These are phyloP conservation scores for Mycena indigotica DNA, from an alignment of 768 basidiomycete genomes.

Conservation along the genomic window DNA sequence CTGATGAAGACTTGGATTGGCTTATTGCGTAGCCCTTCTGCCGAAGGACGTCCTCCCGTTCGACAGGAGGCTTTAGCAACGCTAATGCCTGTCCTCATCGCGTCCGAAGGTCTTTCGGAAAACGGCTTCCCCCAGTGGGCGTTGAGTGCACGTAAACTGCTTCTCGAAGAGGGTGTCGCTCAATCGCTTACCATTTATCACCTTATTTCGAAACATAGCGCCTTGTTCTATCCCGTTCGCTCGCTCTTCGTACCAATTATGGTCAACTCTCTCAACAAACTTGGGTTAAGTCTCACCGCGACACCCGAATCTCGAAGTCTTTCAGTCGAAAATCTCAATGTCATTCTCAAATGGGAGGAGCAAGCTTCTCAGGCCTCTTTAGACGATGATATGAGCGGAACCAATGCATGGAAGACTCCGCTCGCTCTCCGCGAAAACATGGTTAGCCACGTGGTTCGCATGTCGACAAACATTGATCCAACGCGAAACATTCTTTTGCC, in stretches of 20 bases:
- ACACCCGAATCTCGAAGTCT: slow-evolving; percentile 81
- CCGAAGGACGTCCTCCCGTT: slow-evolving; percentile 74
- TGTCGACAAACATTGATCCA: slow-evolving; percentile 71
- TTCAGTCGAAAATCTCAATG: slow-evolving; percentile 88
- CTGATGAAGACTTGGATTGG: slow-evolving; percentile 89
- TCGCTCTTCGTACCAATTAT: slow-evolving; percentile 93
- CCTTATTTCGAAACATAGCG: slow-evolving; percentile 86
- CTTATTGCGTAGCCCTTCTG: slow-evolving; percentile 72
- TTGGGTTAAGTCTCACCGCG: slow-evolving; percentile 76
- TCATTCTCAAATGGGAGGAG: slow-evolving; percentile 94
- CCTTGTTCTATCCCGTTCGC: slow-evolving; percentile 91
- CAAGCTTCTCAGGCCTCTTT: slow-evolving; percentile 44
- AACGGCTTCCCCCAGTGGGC: slow-evolving; percentile 80
- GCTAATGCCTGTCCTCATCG: slow-evolving; percentile 79
- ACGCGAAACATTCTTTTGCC: slow-evolving; percentile 53
- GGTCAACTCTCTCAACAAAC: slow-evolving; percentile 83
- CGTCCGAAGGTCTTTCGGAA: slow-evolving; percentile 57
- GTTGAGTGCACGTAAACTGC: slow-evolving; percentile 75
- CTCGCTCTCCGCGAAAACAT: slow-evolving; percentile 83
- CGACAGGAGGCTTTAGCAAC: slow-evolving; percentile 85
- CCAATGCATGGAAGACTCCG: slow-evolving; percentile 69
- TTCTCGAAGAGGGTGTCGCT: slow-evolving; percentile 86
- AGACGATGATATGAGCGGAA: slow-evolving; percentile 22
- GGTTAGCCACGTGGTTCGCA: slow-evolving; percentile 92
- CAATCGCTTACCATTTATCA: slow-evolving; percentile 82